Percentiles rank a stretch among this genome's conserved stretches.
phyloP scores from a whole-genome alignment of 441 rosid species.

The Gossypium davidsonii region DNA sequence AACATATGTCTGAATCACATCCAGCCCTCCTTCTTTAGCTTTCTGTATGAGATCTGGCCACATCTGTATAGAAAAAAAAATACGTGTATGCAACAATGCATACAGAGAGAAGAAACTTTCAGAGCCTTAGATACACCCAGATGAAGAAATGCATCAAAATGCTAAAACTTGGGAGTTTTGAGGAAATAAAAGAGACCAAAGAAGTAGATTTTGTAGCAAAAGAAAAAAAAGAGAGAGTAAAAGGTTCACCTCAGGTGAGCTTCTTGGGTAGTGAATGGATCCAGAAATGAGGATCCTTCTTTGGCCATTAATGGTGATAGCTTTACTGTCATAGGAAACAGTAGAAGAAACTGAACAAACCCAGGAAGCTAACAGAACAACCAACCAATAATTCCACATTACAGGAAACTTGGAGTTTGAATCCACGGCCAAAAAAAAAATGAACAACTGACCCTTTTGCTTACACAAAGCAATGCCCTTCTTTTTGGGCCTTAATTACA shows the following conservation, averaged over 20 bases:
- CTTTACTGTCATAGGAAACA: constrained; percentile 77
- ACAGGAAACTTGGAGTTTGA: constrained; percentile 28
- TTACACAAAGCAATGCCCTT: constrained; percentile 25
- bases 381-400: constrained; percentile 41
- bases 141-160: constrained; percentile 12
- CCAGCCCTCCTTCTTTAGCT: constrained; percentile 93
- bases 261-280: constrained; percentile 97
- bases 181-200: constrained; percentile 18
- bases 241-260: constrained; percentile 76
- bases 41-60: constrained; percentile 98
- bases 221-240: neutral
- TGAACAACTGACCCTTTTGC: constrained; percentile 13
- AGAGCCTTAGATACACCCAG: constrained; percentile 15
- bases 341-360: constrained; percentile 47
- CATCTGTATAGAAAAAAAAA: constrained; percentile 47
- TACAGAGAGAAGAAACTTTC: constrained; percentile 1
- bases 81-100: neutral
- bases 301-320: constrained; percentile 76
- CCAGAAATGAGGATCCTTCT: constrained; percentile 95
- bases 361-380: constrained; percentile 33
- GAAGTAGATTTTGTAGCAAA: constrained; percentile 30
- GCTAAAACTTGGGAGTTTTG: neutral
- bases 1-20: constrained; percentile 95
- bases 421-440: constrained; percentile 20
- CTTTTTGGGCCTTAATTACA: constrained; percentile 6